phyloP scores from a whole-genome alignment of 768 basidiomycete genomes.

The Psilocybe tampanensis region DNA sequence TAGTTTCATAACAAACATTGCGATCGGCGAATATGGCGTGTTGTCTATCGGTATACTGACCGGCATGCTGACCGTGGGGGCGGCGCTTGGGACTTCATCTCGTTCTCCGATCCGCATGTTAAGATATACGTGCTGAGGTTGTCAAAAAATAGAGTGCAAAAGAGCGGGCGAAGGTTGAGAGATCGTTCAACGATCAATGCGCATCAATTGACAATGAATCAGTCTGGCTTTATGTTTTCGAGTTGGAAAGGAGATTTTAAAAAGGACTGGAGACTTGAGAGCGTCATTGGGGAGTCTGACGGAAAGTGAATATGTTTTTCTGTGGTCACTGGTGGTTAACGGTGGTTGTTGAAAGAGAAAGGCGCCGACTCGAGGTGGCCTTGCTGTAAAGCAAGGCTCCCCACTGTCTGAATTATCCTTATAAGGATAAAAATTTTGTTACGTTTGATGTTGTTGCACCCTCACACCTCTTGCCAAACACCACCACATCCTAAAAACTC shows the following conservation, averaged over 20 bases:
- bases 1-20: conserved; percentile 26
- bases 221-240: neutral
- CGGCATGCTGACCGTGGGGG: neutral
- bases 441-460: too few relatives aligned
- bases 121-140: neutral
- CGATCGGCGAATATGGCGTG: conserved; percentile 17
- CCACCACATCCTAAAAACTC: too few relatives aligned
- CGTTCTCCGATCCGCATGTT: conserved; percentile 2
- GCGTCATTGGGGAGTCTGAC: too few relatives aligned
- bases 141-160: neutral
- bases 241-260: conserved; percentile 2
- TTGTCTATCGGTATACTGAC: conserved; percentile 9
- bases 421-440: too few relatives aligned
- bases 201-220: neutral
- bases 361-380: too few relatives aligned
- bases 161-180: too few relatives aligned
- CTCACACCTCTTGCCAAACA: too few relatives aligned
- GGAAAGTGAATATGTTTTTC: too few relatives aligned
- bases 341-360: too few relatives aligned
- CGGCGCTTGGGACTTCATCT: conserved; percentile 1
- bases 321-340: too few relatives aligned
- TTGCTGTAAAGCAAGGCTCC: too few relatives aligned
- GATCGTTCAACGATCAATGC: neutral
- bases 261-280: neutral
- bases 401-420: too few relatives aligned